Evolutionary conservation across 768 basidiomycete genomes (phyloP).

Genomic region (Mrakia frigida): DNA sequence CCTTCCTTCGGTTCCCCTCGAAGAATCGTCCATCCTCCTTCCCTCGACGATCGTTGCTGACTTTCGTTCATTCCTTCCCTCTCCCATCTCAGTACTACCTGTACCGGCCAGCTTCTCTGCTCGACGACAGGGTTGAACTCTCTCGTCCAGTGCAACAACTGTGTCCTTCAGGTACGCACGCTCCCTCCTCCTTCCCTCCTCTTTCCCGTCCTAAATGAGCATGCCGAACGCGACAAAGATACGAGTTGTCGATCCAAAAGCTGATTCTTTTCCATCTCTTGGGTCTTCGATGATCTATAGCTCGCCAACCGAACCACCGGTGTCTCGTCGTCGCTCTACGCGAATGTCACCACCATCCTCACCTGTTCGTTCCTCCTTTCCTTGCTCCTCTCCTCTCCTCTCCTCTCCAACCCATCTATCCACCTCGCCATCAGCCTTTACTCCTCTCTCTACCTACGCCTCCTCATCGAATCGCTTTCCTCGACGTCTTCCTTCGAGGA

Average conservation of each 20-base stretch:
- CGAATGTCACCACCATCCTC: constrained; percentile 11
- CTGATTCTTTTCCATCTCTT: background rate
- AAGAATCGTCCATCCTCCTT: background rate
- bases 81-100: background rate
- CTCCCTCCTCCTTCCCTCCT: background rate
- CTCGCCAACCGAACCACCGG: constrained; percentile 29
- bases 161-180: constrained; percentile 13
- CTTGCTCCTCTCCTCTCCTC: too few species aligned
- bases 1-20: background rate
- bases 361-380: constrained; percentile 3
- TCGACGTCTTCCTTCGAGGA: background rate
- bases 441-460: background rate
- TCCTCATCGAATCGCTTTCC: too few species aligned
- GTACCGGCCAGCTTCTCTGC: constrained; percentile 16
- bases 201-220: background rate
- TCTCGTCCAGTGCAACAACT: constrained; percentile 29
- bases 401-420: too few species aligned
- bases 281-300: background rate
- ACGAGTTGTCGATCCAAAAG: background rate
- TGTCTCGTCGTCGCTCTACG: constrained; percentile 5
- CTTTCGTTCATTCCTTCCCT: background rate
- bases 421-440: background rate
- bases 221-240: too few species aligned
- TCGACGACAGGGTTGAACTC: constrained; percentile 20
- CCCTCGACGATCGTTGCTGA: too few species aligned